phyloP scores from a whole-genome alignment of 1,284 basidiomycete species.

The Pascua guehoae region DNA sequence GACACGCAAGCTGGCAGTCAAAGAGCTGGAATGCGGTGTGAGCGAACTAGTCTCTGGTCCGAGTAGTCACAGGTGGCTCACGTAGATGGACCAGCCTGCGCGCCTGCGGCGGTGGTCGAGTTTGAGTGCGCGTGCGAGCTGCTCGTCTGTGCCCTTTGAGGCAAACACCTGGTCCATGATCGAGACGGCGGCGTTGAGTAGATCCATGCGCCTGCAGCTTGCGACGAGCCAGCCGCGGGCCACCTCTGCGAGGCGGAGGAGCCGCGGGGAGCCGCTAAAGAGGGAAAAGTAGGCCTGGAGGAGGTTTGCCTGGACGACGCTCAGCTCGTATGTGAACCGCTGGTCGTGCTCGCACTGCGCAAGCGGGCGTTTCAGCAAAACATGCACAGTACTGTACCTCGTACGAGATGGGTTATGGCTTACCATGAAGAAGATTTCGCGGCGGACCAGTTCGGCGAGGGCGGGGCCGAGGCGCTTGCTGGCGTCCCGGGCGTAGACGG shows the following conservation, averaged over 20 bases:
- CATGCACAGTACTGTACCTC: background rate
- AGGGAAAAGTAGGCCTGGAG: constrained; percentile 21
- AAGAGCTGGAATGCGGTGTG: constrained; percentile 13
- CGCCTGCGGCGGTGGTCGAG: constrained; percentile 18
- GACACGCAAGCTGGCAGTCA: constrained; percentile 21
- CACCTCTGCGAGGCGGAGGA: constrained; percentile 22
- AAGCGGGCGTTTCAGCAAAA: background rate
- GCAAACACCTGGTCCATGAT: constrained; percentile 9
- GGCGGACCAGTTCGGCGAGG: constrained; percentile 21
- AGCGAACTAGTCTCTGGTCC: background rate
- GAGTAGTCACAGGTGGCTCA: constrained; percentile 2
- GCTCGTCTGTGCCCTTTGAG: constrained; percentile 2
- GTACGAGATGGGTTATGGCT: too few species aligned
- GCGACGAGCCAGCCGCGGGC: constrained; percentile 14
- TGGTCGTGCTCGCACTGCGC: constrained; percentile 26
- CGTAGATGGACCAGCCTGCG: constrained; percentile 27
- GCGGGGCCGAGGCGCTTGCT: constrained; percentile 14
- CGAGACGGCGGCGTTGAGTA: constrained; percentile 17
- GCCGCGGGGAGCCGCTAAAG: constrained; percentile 23
- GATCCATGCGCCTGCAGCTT: constrained; percentile 20
- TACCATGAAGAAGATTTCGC: constrained; percentile 23
- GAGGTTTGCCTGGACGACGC: constrained; percentile 19
- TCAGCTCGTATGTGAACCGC: constrained; percentile 20
- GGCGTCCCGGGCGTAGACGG: constrained; percentile 23
- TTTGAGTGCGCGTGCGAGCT: constrained; percentile 15